Evolutionary conservation across 805 yeast species (phyloP), one percentile per base, ranked within the genome.

Genomic region (Myxozyma geophila): DNA sequence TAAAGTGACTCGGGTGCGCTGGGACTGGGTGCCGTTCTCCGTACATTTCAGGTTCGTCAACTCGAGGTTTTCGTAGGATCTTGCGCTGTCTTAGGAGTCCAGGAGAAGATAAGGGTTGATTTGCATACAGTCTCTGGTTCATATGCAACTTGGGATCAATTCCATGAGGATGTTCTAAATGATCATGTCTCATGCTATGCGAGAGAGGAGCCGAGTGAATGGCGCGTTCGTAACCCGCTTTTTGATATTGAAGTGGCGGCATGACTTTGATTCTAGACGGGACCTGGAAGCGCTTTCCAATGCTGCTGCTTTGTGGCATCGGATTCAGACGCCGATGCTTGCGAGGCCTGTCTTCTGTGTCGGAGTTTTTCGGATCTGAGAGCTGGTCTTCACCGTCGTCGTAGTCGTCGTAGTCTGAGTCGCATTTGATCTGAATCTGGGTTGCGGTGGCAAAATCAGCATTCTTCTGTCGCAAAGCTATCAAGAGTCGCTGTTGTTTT

Each of bases 401-500:
- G 10, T 50, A 56, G 15, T 33, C 43, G 40, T 15, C 36, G 15
- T 43, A 54, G 17, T 37, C 55, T 5, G 19, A 4, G n/a, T n/a
- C 40, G 12, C 23, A 1, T 13, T 13, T 28, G 36, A 48, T 13
- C 21, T 44, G 53, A 49, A n/a, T 43, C 21, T 36, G 53, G 9
- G 7, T 21, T 2, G 19, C 63, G n/a, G 36, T 19, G 2, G 36
- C 23, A 13, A 35, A 15, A 17, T 43, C 56, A 23, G 19, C 23
- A 1, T 46, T 8, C 55, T 57, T 60, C 53, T 41, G 67, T 12
- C 74, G 67, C 35, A 54, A 56, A 19, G 75, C 74, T 48, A 73
- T 73, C 54, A 72, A 59, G 41, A 63, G 64, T 39, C 73, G 70
- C 64, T 73, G 75, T 59, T 71, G 70, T 41, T 65, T 68, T 59